phyloP scores from a whole-genome alignment of 2,329 filamentous ascomycete species.

The Metarhizium rileyi region DNA sequence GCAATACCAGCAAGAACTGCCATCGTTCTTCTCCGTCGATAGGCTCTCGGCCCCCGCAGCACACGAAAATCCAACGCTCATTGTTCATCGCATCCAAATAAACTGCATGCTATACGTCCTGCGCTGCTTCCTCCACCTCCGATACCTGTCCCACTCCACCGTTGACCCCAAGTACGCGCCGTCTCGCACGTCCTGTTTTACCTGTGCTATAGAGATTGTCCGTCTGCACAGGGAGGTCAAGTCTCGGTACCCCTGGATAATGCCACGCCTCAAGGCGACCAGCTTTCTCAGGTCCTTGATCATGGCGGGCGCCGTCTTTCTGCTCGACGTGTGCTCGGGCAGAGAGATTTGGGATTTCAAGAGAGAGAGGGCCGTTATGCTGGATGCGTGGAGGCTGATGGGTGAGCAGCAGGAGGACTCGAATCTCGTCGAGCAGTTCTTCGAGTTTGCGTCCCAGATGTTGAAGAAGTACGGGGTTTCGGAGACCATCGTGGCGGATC shows the following conservation, averaged over 20 bases:
- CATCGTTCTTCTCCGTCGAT: background rate
- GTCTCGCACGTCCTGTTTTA: background rate
- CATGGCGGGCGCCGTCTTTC: conserved; percentile 1
- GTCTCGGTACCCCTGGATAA: background rate
- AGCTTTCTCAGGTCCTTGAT: background rate
- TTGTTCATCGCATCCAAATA: conserved; percentile 4
- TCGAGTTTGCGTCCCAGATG: conserved; percentile 5
- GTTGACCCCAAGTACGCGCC: background rate
- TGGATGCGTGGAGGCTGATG: conserved; percentile 3
- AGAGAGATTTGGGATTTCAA: background rate
- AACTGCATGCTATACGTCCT: conserved; percentile 4
- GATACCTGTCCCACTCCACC: conserved; percentile 1
- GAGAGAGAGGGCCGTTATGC: conserved; percentile 1
- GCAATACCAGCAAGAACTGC: conserved; percentile 3
- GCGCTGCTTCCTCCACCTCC: conserved; percentile 4
- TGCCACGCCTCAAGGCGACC: conserved; percentile 1
- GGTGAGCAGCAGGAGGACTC: conserved; percentile 2
- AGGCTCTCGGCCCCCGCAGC: background rate
- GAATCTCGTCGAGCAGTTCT: conserved; percentile 4
- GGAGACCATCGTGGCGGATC: background rate
- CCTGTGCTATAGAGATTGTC: conserved; percentile 3
- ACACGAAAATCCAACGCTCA: background rate
- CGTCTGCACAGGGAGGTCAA: conserved; percentile 1
- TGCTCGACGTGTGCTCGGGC: conserved; percentile 5
- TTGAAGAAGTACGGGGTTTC: conserved; percentile 2